These are phyloP conservation scores for Meripilus lineatus DNA, from an alignment of 1,284 basidiomycete genomes.

Conservation along the genomic window DNA sequence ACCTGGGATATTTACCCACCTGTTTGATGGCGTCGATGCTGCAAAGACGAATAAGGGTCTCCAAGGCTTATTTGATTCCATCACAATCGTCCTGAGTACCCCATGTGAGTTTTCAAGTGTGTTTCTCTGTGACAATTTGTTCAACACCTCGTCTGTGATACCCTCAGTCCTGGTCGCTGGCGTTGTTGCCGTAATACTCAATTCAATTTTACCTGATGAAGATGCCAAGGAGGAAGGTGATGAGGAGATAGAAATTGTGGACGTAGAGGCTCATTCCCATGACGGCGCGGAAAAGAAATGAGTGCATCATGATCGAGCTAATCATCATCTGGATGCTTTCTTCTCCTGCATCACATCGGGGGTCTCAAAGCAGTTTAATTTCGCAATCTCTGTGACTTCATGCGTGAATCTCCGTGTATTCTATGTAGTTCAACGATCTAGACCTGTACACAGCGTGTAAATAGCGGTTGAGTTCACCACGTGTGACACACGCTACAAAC, in stretches of 20 bases:
- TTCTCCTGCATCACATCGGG: too few relatives aligned
- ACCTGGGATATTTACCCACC: slow-evolving; percentile 55
- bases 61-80: slow-evolving; percentile 69
- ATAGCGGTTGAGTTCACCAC: too few relatives aligned
- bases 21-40: slow-evolving; percentile 58
- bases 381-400: too few relatives aligned
- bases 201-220: slow-evolving; percentile 59
- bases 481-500: too few relatives aligned
- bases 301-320: too few relatives aligned
- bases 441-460: too few relatives aligned
- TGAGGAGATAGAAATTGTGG: slow-evolving; percentile 22
- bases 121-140: slow-evolving; percentile 9
- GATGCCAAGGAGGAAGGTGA: slow-evolving; percentile 28
- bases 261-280: slow-evolving; percentile 23
- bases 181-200: slow-evolving; percentile 61
- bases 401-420: too few relatives aligned
- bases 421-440: too few relatives aligned
- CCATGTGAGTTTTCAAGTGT: slow-evolving; percentile 50
- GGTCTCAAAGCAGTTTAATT: too few relatives aligned
- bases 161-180: slow-evolving; percentile 58
- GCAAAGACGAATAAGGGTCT: slow-evolving; percentile 48
- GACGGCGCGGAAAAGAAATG: slow-evolving; percentile 14
- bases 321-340: too few relatives aligned
- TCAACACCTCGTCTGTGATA: slow-evolving; percentile 8
- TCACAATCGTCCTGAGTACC: slow-evolving; percentile 74